A percentile compares a stretch with the other conserved stretches of the same genome.
Conservation (phyloP, 495 filamentous ascomycete genomes). For the Xylaria flabelliformis region DNA sequence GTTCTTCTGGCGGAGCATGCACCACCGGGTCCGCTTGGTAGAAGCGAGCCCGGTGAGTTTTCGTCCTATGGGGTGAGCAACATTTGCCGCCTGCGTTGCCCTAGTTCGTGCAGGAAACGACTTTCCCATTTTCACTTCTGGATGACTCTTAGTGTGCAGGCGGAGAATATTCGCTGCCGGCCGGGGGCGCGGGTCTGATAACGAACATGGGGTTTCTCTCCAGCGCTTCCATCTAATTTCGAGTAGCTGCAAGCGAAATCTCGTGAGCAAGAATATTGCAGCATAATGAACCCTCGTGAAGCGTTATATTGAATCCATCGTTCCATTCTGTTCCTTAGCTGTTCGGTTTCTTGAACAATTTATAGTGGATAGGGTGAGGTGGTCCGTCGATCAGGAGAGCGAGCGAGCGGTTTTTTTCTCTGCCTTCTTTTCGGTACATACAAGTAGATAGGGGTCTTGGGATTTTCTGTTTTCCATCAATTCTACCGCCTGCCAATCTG, state of each 20-base stretch:
- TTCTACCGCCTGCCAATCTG: not conserved
- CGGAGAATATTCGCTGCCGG: conserved; percentile 26
- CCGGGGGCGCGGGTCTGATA: conserved; percentile 14
- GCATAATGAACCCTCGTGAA: not conserved
- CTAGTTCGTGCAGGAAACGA: conserved; percentile 13
- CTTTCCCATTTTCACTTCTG: conserved; percentile 15
- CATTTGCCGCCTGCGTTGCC: conserved; percentile 17
- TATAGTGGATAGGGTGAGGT: conserved; percentile 17
- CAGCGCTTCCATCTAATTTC: conserved; percentile 24
- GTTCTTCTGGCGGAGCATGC: conserved; percentile 20
- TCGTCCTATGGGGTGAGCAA: conserved; percentile 27
- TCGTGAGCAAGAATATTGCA: conserved; percentile 15
- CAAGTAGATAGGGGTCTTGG: not conserved
- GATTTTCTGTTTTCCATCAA: not conserved
- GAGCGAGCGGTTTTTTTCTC: not conserved
- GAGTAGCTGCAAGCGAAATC: conserved; percentile 15
- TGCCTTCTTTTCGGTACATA: not conserved
- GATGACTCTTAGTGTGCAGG: conserved; percentile 9
- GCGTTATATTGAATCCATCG: conserved; percentile 19
- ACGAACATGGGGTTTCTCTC: not conserved
- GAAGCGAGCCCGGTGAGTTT: conserved; percentile 24
- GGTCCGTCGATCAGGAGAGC: conserved; percentile 24
- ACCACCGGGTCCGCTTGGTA: conserved; percentile 11
- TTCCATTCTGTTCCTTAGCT: conserved; percentile 9
- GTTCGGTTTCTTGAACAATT: not conserved